Evolutionary conservation across 106 monocot genomes (phyloP).

Genomic region (Dendrobium officinale): DNA sequence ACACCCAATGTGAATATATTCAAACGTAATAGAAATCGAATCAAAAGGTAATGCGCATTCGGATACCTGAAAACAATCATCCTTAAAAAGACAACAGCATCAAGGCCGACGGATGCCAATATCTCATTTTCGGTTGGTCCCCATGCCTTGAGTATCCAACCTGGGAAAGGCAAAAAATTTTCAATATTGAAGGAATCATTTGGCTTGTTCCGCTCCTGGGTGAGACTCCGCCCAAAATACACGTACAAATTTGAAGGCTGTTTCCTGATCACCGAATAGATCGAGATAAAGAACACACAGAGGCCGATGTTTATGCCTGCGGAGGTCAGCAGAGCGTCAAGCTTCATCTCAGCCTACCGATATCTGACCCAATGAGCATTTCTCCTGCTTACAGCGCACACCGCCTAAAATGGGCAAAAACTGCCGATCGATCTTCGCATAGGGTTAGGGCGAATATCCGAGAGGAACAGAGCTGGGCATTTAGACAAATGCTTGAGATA

Average conservation of each 20-base stretch:
- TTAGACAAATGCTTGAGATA: background rate
- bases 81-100: conserved; percentile 82
- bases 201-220: conserved; percentile 22
- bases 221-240: conserved; percentile 52
- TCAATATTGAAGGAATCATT: conserved; percentile 36
- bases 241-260: conserved; percentile 63
- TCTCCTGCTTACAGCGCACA: background rate
- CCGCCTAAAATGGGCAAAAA: background rate
- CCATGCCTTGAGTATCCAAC: conserved; percentile 85
- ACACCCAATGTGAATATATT: background rate
- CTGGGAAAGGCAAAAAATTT: conserved; percentile 66
- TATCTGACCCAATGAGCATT: background rate
- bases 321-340: conserved; percentile 81
- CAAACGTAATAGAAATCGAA: background rate
- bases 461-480: background rate
- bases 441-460: background rate
- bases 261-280: conserved; percentile 78
- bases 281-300: conserved; percentile 51
- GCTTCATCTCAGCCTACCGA: conserved; percentile 42
- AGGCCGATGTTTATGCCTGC: conserved; percentile 81
- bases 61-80: conserved; percentile 81
- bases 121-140: conserved; percentile 55
- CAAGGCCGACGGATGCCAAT: conserved; percentile 56
- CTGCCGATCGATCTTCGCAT: background rate
- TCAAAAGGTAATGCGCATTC: background rate